phyloP scores from a whole-genome alignment of 345 rosid genomes.

The Hibiscus trionum region DNA sequence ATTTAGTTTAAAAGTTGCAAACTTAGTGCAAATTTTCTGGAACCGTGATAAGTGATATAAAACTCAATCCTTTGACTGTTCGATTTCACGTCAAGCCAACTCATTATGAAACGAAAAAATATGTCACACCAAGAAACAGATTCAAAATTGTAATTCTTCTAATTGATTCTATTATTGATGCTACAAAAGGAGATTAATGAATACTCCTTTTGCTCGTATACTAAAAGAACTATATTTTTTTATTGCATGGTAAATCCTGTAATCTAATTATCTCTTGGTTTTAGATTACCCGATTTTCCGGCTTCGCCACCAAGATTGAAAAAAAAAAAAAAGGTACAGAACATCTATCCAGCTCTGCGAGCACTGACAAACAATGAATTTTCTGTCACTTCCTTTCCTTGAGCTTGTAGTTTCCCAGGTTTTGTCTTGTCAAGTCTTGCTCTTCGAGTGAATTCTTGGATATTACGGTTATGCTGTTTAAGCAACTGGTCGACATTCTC shows the following conservation, averaged over 20 bases:
- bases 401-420: slow-evolving; percentile 14
- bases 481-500: slow-evolving; percentile 82
- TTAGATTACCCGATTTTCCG: too few species aligned
- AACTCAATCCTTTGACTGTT: too few species aligned
- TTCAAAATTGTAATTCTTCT: not conserved
- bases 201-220: not conserved
- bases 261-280: not conserved
- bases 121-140: not conserved
- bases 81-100: not conserved
- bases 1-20: too few species aligned
- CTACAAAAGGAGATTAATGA: not conserved
- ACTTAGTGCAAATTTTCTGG: too few species aligned
- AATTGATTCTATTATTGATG: not conserved
- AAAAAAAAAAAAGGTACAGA: not conserved
- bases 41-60: too few species aligned
- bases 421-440: slow-evolving; percentile 40
- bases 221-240: not conserved
- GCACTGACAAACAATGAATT: not conserved
- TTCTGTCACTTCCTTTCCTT: slow-evolving; percentile 14
- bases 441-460: slow-evolving; percentile 62
- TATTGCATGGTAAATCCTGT: not conserved
- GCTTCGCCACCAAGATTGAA: too few species aligned
- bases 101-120: not conserved
- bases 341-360: slow-evolving; percentile 10
- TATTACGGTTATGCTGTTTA: slow-evolving; percentile 66